Base-by-base conservation (phyloP, 1,284 basidiomycete species). In the Ceratobasidium sp. region DNA sequence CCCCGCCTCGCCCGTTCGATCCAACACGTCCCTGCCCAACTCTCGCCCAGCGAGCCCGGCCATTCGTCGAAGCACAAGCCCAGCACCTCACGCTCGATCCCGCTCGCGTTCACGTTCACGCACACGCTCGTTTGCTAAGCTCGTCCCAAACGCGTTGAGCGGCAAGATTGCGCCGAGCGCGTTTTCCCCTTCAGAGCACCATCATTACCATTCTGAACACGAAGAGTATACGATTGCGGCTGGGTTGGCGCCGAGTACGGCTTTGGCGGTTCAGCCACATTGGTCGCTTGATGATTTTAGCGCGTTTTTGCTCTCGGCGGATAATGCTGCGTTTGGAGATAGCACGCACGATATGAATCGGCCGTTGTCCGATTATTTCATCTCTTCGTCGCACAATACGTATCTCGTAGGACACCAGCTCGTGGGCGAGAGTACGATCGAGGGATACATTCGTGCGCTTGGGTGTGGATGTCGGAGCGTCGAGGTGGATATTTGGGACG, bases 401-500 rank as follows among this genome's bases (percentile, higher is more conserved):
- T 99, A 99, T 82, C 91, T 99, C 4, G 92, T 98, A 14, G 97
- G 97, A 0, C 91, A 96, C 81, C 98, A 99, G 83, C 92, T 98
- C 77, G 91, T 97, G 10, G 97, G 98, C 2, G 92, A 94, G 74
- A 96, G 95, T 79, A 98, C 97, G 0, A 92, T 97, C 54, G 97
- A 99, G 82, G 97, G 97, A 0, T 99, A 99, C 83, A 96, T 98
- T 79, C 90, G 97, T 0, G 97, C 97, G 0, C 87, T 99, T 57
- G 87, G 98, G 67, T 94, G 94, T 77, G 93, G 96, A 41, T 98
- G 97, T 81, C 90, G 97, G 23, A 95, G 94, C 78, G 97, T 99
- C 48, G 96, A 98, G 97, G 95, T 99, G 81, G 97, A 99, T 81
- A 93, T 97, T 68, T 98, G 94, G 85, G 95, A 98, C 81, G 97